Evolutionary conservation across 2,329 filamentous ascomycete species (phyloP), one percentile per base, ranked within the genome.

Genomic region (Fusarium redolens): DNA sequence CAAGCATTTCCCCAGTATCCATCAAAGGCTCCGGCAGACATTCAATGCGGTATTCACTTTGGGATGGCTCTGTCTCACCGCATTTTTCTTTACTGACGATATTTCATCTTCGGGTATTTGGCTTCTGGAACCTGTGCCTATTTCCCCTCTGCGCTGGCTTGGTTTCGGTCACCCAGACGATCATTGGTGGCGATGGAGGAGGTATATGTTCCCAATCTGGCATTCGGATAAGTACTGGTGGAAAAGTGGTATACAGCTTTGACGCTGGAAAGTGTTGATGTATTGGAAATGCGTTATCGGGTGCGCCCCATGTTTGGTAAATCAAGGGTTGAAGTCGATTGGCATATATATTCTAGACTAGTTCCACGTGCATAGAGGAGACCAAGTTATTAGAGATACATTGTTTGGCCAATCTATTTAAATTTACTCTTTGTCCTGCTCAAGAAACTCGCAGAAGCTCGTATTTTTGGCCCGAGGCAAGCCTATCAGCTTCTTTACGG

Each of bases 71-170:
- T 89, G 90, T 61, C 79, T 85, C 20, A 96, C 93, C 0, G 88
- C 88, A 2, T 85, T 85, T 44, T 80, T 91, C 40, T 85, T 97
- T n/a, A 85, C 90, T 15, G 90, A 97, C 78, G 95, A 98, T 77
- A 91, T 97, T 79, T 88, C 91, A 0, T 85, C 87, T 15, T 88
- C 90, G 2, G 94, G 93, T 0, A 77, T 97, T 1, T 97, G 93
- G 93, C 81, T 97, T 18, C 90, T 90, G 69, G 94, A 98, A 81
- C 94, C 94, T 0, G 82, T 97, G n/a, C 94, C 95, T 0, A 72
- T 96, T 13, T 97, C 93, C 60, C 78, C 87, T 2, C 78, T 95
- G n/a, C 86, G 94, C 31, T 88, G 87, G 4, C 38, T 95, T 20
- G 92, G 92, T 0, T 84, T 92, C 38, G 92, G 92, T 0, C 83